These are phyloP conservation scores for Domatiomyces globalis DNA, from an alignment of 2,329 filamentous ascomycete genomes.

Conservation along the genomic window DNA sequence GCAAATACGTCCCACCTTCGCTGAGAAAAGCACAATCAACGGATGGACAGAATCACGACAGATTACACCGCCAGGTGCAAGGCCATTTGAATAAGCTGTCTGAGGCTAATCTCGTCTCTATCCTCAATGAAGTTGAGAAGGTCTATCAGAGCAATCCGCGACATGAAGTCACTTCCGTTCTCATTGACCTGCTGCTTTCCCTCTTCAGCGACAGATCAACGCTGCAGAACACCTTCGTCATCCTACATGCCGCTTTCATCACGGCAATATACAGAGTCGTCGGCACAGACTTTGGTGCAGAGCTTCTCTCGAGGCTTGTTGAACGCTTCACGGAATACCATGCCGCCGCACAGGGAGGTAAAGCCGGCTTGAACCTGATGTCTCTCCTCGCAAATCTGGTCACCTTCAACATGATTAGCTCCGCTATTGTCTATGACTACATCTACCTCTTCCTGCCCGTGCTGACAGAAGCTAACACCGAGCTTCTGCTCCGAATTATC, in stretches of 20 bases:
- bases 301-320: constrained; percentile 65
- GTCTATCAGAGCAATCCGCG: constrained; percentile 73
- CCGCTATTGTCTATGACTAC: constrained; percentile 79
- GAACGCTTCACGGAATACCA: constrained; percentile 57
- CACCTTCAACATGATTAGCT: constrained; percentile 75
- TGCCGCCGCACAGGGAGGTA: constrained; percentile 31
- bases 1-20: constrained; percentile 84
- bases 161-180: constrained; percentile 70
- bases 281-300: constrained; percentile 78
- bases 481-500: constrained; percentile 72
- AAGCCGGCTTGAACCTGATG: constrained; percentile 61
- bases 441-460: constrained; percentile 61
- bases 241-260: constrained; percentile 79
- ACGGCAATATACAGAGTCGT: constrained; percentile 76
- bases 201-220: constrained; percentile 65
- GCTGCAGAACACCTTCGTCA: constrained; percentile 76
- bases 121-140: constrained; percentile 66
- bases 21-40: constrained; percentile 50
- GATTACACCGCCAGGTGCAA: constrained; percentile 66
- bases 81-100: constrained; percentile 86
- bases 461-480: constrained; percentile 74
- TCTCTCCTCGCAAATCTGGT: constrained; percentile 77
- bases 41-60: constrained; percentile 51
- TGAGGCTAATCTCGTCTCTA: constrained; percentile 74
- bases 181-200: constrained; percentile 65